Percentiles rank a stretch among this genome's conserved stretches.
Evolutionary conservation across 768 basidiomycete species (phyloP).

Genomic region (Tricholoma sp.): DNA sequence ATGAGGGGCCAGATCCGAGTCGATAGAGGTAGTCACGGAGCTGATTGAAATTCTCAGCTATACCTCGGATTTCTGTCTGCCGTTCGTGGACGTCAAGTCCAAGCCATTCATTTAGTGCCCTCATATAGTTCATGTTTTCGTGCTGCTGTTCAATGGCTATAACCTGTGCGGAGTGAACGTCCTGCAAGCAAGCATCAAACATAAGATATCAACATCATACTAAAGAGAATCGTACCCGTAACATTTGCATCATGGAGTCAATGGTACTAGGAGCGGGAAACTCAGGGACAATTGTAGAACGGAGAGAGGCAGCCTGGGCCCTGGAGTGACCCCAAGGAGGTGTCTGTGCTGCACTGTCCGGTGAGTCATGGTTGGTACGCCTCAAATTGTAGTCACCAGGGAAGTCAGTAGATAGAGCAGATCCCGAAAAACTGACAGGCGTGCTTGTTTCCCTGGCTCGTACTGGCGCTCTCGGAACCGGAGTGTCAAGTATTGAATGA

Average conservation of each 20-base stretch:
- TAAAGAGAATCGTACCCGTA: not conserved
- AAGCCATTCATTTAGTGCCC: conserved; percentile 72
- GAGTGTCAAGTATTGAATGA: not conserved
- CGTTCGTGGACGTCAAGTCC: conserved; percentile 74
- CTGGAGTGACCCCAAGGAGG: not conserved
- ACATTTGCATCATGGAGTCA: not conserved
- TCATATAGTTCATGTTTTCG: conserved; percentile 75
- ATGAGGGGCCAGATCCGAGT: not conserved
- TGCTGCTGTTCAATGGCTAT: conserved; percentile 76
- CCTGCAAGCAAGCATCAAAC: conserved; percentile 1
- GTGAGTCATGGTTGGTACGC: too few relatives aligned
- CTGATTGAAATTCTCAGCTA: conserved; percentile 55
- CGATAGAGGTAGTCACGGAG: conserved; percentile 24
- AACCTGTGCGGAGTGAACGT: conserved; percentile 36
- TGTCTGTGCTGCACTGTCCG: not conserved
- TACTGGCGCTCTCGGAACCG: not conserved
- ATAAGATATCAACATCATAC: not conserved
- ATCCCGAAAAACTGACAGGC: not conserved
- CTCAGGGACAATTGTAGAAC: not conserved
- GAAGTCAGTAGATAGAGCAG: not conserved
- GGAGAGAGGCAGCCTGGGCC: not conserved
- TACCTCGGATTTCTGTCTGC: conserved; percentile 64
- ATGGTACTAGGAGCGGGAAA: not conserved
- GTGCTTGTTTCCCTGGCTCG: not conserved
- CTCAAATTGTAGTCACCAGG: not conserved